A percentile compares a stretch with the other conserved stretches of the same genome.
Evolutionary conservation across 306 rosid species (phyloP).

Genomic region (Acacia confusa): DNA sequence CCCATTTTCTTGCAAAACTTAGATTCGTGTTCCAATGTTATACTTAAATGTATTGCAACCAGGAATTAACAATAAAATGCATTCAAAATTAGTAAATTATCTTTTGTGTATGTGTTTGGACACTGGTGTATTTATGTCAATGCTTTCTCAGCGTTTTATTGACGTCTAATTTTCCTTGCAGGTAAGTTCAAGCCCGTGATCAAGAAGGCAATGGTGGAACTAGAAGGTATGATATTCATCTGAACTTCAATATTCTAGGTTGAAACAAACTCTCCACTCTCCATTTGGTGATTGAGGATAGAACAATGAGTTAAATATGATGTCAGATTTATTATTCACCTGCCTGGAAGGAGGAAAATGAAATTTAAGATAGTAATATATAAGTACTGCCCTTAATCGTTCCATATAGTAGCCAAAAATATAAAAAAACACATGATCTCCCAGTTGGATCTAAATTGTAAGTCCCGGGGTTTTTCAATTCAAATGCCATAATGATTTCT

Average conservation of each 20-base stretch:
- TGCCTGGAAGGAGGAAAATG: background rate
- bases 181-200: slow-evolving; percentile 99
- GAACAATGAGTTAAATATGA: background rate
- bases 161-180: slow-evolving; percentile 38
- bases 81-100: background rate
- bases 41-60: background rate
- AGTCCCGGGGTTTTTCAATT: background rate
- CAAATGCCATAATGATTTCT: background rate
- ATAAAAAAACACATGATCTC: background rate
- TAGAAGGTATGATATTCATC: slow-evolving; percentile 62
- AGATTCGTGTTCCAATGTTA: background rate
- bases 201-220: slow-evolving; percentile 99
- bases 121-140: slow-evolving; percentile 21
- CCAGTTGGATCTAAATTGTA: background rate
- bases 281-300: background rate
- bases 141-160: slow-evolving; percentile 10
- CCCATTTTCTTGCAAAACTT: background rate
- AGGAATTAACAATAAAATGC: slow-evolving; percentile 17
- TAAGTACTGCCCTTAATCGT: background rate
- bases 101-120: background rate
- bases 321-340: slow-evolving; percentile 16
- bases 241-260: background rate
- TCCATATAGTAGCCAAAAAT: background rate
- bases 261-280: background rate
- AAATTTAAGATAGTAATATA: background rate